A percentile compares a stretch with the other conserved stretches of the same genome.
Evolutionary conservation across 176 grass and related monocot species (phyloP).

Genomic region (Raddia guianensis): DNA sequence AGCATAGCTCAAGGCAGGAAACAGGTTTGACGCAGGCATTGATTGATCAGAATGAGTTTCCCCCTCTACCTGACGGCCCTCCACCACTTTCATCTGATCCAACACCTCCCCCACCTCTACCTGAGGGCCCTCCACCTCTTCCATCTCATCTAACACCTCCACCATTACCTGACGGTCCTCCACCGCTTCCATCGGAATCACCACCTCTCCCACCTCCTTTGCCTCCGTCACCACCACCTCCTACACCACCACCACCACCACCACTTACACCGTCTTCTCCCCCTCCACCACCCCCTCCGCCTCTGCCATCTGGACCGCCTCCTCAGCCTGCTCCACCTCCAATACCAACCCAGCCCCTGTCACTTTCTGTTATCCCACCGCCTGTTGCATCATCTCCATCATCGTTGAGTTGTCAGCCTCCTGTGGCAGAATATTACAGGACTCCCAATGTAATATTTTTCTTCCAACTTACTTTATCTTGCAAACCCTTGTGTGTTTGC

Average conservation of each 20-base stretch:
- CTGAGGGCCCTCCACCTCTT: conserved; percentile 53
- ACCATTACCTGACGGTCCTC: conserved; percentile 47
- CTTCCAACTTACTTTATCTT: conserved; percentile 36
- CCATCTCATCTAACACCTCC: conserved; percentile 61
- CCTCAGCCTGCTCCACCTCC: conserved; percentile 61
- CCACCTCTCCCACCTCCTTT: conserved; percentile 69
- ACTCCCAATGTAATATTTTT: conserved; percentile 62
- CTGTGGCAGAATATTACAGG: conserved; percentile 65
- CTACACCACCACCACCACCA: conserved; percentile 47
- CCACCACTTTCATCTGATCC: conserved; percentile 71
- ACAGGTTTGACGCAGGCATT: conserved; percentile 33
- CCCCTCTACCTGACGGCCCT: conserved; percentile 60
- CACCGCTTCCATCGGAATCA: conserved; percentile 67
- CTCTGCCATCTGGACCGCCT: conserved; percentile 56
- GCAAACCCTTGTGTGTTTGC: conserved; percentile 38
- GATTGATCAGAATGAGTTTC: conserved; percentile 53
- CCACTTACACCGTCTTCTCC: conserved; percentile 64
- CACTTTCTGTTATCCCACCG: conserved; percentile 52
- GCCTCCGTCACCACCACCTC: conserved; percentile 71
- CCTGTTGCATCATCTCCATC: conserved; percentile 61
- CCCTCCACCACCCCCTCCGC: conserved; percentile 58
- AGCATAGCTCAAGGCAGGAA: conserved; percentile 46
- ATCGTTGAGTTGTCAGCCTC: conserved; percentile 58
- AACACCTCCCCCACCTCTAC: conserved; percentile 60
- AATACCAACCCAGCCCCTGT: conserved; percentile 51